Evolutionary conservation across 257 asterid genomes (phyloP).

Genomic region (Jasminum sambac): DNA sequence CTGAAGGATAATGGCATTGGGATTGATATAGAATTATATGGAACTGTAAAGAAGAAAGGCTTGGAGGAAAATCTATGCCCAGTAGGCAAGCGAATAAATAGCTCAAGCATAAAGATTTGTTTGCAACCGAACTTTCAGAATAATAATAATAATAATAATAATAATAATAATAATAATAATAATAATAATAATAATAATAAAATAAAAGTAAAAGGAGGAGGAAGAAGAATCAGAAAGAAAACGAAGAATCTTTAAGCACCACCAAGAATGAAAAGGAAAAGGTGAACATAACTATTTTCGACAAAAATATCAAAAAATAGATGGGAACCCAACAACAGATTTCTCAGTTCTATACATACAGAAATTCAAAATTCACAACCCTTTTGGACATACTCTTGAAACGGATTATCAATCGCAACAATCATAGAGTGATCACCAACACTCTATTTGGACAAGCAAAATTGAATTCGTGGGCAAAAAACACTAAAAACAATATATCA

Average conservation of each 20-base stretch:
- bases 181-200: too few relatives aligned
- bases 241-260: neutral
- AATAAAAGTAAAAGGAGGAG: too few relatives aligned
- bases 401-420: neutral
- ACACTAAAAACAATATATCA: conserved; percentile 9
- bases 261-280: neutral
- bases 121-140: too few relatives aligned
- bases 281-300: neutral
- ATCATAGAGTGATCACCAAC: neutral
- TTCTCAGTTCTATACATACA: neutral
- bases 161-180: too few relatives aligned
- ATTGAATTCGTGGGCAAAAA: conserved; percentile 9
- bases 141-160: too few relatives aligned
- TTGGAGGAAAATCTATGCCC: neutral
- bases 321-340: conserved; percentile 6
- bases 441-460: neutral
- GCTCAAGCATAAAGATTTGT: conserved; percentile 16
- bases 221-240: neutral
- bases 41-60: too few relatives aligned
- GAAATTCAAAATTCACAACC: neutral
- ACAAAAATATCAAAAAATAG: neutral
- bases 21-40: too few relatives aligned
- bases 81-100: neutral
- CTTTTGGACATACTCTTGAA: conserved; percentile 5
- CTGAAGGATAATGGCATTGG: too few relatives aligned